Base-by-base conservation (phyloP, 2,329 filamentous ascomycete genomes). In the Thelonectria rubi region DNA sequence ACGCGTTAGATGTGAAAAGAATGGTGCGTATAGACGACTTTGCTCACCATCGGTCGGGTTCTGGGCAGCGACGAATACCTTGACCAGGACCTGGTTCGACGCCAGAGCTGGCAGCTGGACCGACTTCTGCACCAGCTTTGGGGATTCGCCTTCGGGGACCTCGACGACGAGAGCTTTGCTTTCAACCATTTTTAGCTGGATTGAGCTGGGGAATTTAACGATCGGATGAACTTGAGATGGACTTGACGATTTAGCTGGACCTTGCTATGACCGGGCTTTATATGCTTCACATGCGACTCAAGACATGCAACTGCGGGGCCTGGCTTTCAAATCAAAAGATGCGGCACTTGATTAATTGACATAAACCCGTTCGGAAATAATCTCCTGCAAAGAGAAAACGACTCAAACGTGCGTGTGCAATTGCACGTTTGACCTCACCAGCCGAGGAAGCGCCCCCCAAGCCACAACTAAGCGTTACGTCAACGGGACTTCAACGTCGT, bases 41-140 rank as follows among this genome's bases (percentile, higher is more conserved):
- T 4, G 5, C 48, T 32, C 54, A 67, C 72, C 60, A 26, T 74
- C 72, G 11, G 70, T 72, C 10, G 70, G 71, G 42, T 74, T 74
- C 55, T 73, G 71, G 2, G 71, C 71, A 6, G 65, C 62, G n/a
- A 65, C 39, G 12, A 51, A 51, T 3, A 72, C 59, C 39, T 69
- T 70, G 34, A 72, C 71, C 14, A 73, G 55, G 2, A 65, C 66
- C 26, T 74, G 66, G 49, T 73, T 49, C 17, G 60, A 21, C 10
- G 62, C 63, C 7, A 65, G 49, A 11, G 37, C 42, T 20, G 65
- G 66, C 1, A 63, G 26, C 0, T 59, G 58, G 10, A 66, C 55
- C 11, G 58, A 26, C 15, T 66, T 66, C 37, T 60, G 68, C 2
- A 69, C 30, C 26, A 69, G 46, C 15, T 47, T 43, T 9, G 65